Evolutionary conservation across 495 filamentous ascomycete genomes (phyloP).

Genomic region (Entonaema liquescens): DNA sequence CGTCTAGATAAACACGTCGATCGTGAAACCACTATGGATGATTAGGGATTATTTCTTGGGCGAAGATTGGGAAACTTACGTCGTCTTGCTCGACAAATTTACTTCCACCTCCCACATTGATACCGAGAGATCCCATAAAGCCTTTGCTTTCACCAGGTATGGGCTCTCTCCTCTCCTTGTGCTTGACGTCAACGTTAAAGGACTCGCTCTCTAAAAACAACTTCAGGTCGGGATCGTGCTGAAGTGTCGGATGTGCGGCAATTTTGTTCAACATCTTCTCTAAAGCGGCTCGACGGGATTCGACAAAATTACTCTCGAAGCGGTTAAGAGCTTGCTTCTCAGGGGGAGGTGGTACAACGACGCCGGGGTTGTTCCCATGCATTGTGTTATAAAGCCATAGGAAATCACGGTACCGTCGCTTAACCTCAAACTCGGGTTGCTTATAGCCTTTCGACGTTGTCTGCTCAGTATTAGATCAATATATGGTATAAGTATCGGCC

Average conservation of each 20-base stretch:
- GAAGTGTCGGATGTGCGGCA: conserved; percentile 86
- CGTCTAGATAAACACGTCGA: conserved; percentile 90
- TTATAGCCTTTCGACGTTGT: conserved; percentile 96
- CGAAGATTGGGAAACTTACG: conserved; percentile 61
- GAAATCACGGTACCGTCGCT: conserved; percentile 93
- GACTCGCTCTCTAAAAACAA: conserved; percentile 95
- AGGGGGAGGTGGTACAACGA: conserved; percentile 94
- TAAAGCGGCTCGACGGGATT: conserved; percentile 85
- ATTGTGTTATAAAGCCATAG: conserved; percentile 95
- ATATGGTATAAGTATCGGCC: background rate
- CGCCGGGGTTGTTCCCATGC: conserved; percentile 92
- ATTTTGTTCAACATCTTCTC: conserved; percentile 98
- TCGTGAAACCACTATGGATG: conserved; percentile 90
- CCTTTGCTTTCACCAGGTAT: conserved; percentile 90
- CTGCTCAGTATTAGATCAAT: conserved; percentile 51
- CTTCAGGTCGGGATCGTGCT: conserved; percentile 93
- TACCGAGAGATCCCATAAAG: conserved; percentile 84
- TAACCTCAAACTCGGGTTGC: conserved; percentile 88
- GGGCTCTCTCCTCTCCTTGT: conserved; percentile 92
- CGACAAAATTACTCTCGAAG: conserved; percentile 97
- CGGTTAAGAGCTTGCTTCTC: conserved; percentile 98
- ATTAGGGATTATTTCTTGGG: conserved; percentile 18
- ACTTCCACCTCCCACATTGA: conserved; percentile 72
- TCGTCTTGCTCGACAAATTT: conserved; percentile 99
- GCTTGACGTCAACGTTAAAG: conserved; percentile 95